Conservation (phyloP, 1,284 basidiomycete species). For the Cronartium ribicola region DNA sequence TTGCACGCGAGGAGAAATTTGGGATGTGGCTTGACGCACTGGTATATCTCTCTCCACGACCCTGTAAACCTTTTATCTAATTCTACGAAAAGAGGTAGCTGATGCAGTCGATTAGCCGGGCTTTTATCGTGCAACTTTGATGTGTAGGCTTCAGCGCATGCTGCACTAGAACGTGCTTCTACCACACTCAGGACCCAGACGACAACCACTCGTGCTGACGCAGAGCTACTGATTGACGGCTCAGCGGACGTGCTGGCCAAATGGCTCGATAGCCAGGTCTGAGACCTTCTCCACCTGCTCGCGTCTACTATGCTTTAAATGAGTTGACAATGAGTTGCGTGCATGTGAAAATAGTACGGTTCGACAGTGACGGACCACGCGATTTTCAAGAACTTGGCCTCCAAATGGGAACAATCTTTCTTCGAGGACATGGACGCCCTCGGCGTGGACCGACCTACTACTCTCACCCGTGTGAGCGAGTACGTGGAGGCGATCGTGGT, state of each 20-base stretch:
- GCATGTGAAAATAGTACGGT: conserved; percentile 59
- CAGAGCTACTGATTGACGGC: conserved; percentile 5
- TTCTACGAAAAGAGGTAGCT: conserved; percentile 51
- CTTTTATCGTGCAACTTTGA: conserved; percentile 50
- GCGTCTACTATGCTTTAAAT: too few species aligned
- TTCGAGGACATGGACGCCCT: conserved; percentile 89
- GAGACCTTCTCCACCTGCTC: neutral
- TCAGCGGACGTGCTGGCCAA: conserved; percentile 35
- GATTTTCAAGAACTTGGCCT: conserved; percentile 76
- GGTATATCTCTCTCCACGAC: conserved; percentile 24
- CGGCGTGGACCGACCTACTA: conserved; percentile 80
- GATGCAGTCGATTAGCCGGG: conserved; percentile 57
- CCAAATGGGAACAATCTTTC: conserved; percentile 85
- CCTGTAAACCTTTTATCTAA: too few species aligned
- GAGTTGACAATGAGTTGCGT: too few species aligned
- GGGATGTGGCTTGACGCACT: conserved; percentile 75
- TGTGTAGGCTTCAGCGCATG: conserved; percentile 49
- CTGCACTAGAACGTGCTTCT: conserved; percentile 45
- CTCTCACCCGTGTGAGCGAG: conserved; percentile 90
- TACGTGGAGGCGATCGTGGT: conserved; percentile 91
- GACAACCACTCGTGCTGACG: neutral
- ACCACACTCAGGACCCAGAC: neutral
- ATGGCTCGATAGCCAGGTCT: conserved; percentile 30
- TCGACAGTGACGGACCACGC: conserved; percentile 78
- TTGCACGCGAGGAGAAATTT: conserved; percentile 81